A percentile compares a stretch with the other conserved stretches of the same genome.
These are phyloP conservation scores for Calvatia gigantea DNA, from an alignment of 768 basidiomycete genomes.

Conservation along the genomic window DNA sequence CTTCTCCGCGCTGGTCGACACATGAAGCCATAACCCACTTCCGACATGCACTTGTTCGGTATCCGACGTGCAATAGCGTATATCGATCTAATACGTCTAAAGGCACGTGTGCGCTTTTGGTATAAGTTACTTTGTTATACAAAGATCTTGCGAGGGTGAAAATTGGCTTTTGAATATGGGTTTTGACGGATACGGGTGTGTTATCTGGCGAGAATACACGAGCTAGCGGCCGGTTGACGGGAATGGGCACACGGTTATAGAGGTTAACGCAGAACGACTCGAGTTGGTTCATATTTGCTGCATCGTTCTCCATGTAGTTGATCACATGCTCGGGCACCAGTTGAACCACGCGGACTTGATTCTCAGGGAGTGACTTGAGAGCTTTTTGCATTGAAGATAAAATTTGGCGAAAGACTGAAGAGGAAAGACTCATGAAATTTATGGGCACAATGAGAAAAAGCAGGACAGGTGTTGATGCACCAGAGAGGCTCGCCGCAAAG, in stretches of 20 bases:
- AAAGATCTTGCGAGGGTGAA: slow-evolving; percentile 56
- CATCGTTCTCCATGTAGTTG: slow-evolving; percentile 42
- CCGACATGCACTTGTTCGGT: slow-evolving; percentile 58
- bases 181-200: slow-evolving; percentile 18
- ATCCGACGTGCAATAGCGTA: slow-evolving; percentile 74
- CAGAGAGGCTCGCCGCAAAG: slow-evolving; percentile 43
- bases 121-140: slow-evolving; percentile 34
- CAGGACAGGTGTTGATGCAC: slow-evolving; percentile 41
- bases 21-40: slow-evolving; percentile 79
- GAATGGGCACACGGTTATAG: slow-evolving; percentile 66
- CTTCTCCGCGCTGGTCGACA: slow-evolving; percentile 77
- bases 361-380: slow-evolving; percentile 40
- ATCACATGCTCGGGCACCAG: slow-evolving; percentile 67
- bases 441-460: slow-evolving; percentile 70
- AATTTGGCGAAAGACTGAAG: slow-evolving; percentile 65
- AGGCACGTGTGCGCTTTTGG: slow-evolving; percentile 31
- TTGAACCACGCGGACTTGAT: slow-evolving; percentile 64
- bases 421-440: slow-evolving; percentile 57
- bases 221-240: slow-evolving; percentile 60
- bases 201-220: slow-evolving; percentile 35
- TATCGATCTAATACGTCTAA: slow-evolving; percentile 42
- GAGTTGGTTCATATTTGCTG: slow-evolving; percentile 36
- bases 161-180: slow-evolving; percentile 56
- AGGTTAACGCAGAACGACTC: slow-evolving; percentile 57
- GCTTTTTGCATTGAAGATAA: slow-evolving; percentile 61